Evolutionary conservation across 441 rosid genomes (phyloP).

Genomic region (Omphalea diandra): DNA sequence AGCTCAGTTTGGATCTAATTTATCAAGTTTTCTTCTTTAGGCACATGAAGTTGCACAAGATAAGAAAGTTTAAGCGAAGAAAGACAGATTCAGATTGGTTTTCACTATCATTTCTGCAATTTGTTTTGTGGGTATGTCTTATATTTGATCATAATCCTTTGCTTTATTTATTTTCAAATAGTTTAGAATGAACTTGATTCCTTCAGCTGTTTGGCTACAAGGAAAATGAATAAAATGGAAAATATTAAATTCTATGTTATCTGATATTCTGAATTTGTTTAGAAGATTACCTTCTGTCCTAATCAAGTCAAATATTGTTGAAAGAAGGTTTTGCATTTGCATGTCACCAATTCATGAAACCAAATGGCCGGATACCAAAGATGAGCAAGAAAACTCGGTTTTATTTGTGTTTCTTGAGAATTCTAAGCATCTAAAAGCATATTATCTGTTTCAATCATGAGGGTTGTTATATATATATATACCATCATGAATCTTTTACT

Average conservation of each 20-base stretch:
- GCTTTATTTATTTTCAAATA: neutral
- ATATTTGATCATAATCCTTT: neutral
- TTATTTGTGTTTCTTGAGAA: constrained; percentile 7
- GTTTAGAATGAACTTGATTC: neutral
- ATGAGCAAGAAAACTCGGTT: neutral
- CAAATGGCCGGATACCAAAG: no score
- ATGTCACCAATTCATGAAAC: no score
- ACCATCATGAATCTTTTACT: neutral
- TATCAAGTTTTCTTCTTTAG: neutral
- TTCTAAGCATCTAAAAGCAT: constrained; percentile 15
- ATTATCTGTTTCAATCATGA: neutral
- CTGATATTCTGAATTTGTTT: neutral
- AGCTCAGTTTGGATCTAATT: constrained; percentile 14
- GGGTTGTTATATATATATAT: no score
- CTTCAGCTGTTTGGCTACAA: constrained; percentile 15
- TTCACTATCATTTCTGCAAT: neutral
- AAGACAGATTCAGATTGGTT: constrained; percentile 21
- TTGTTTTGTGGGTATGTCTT: constrained; percentile 30
- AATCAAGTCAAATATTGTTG: neutral
- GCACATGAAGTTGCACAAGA: neutral
- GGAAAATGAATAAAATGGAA: constrained; percentile 9
- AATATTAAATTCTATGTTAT: neutral
- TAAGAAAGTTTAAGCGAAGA: neutral
- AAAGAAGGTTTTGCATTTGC: neutral
- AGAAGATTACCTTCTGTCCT: neutral